Base-by-base conservation (phyloP, 441 rosid species). In the Mallotus japonicus region DNA sequence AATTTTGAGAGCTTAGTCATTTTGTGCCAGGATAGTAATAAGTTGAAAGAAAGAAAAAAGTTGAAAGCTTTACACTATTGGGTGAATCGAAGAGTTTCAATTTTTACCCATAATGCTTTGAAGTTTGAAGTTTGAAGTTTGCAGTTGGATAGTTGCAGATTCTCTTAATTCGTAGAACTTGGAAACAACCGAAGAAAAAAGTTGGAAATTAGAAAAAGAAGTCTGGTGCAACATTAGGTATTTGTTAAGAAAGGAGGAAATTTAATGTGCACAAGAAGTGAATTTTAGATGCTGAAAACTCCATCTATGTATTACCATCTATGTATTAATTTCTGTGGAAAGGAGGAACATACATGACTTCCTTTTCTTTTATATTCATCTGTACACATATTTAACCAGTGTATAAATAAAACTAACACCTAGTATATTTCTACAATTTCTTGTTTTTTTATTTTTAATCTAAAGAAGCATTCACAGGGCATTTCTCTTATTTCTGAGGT, bases 51-150 rank as follows among this genome's bases (percentile, higher is more conserved):
- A 14, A 8, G 32, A 14, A 10, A 12, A 53, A 7, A 2, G 63
- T 65, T 73, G 22, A 44, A 47, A 60, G 24, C 66, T 59, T 71
- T 60, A 32, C 32, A 19, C 50, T 8, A 16, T 0, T 7, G 28
- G 66, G 17, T 59, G 47, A 71, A 71, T 61, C 61, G 67, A n/a
- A 71, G 9, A 4, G 70, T 55, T 44, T 28, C 4, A 56, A 8
- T 56, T 56, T 55, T 54, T 73, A 64, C 20, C 47, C 15, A 19
- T n/a, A 53, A 34, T 13, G 13, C 54, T 44, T 28, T 55, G 8
- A 42, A 49, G 12, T 64, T 73, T 55, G 8, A 42, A 49, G 12
- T 64, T 73, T 55, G 8, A 42, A 49, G 12, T 64, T 73, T 66
- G 11, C 15, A 49, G 12, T 13, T 49, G 51, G 12, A 9, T 13